phyloP scores from a whole-genome alignment of 306 rosid species.

The Comarum palustre region DNA sequence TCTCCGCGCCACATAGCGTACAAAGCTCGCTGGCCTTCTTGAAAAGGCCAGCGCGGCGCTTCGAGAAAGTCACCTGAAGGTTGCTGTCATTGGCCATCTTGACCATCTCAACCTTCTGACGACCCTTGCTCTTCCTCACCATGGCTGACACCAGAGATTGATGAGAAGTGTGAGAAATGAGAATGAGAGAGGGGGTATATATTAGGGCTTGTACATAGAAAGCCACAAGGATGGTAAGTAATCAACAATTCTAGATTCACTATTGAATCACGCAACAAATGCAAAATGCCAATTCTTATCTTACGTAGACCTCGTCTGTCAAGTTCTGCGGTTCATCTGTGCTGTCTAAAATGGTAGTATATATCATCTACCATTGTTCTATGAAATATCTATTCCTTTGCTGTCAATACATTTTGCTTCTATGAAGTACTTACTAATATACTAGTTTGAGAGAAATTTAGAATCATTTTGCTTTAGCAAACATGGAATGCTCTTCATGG shows the following conservation, averaged over 20 bases:
- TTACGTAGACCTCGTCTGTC: not conserved
- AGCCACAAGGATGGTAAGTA: not conserved
- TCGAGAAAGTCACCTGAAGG: constrained; percentile 61
- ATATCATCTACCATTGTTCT: not conserved
- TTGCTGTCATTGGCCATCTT: constrained; percentile 46
- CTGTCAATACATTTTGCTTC: constrained; percentile 9
- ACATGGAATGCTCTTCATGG: constrained; percentile 24
- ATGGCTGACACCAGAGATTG: not conserved
- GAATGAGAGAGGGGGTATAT: constrained; percentile 7
- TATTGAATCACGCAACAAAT: not conserved
- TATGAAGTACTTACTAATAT: constrained; percentile 6
- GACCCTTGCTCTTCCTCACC: constrained; percentile 44
- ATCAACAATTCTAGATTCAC: not conserved
- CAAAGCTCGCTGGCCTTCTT: constrained; percentile 63
- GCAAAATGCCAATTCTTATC: not conserved
- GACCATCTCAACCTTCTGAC: constrained; percentile 56
- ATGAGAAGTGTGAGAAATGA: constrained; percentile 1
- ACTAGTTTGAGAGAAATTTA: constrained; percentile 21
- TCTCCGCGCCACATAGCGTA: constrained; percentile 47
- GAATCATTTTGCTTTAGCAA: constrained; percentile 18
- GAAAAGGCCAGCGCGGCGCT: constrained; percentile 55
- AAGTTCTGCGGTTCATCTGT: not conserved
- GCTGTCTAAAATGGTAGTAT: constrained; percentile 12
- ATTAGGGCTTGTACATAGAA: constrained; percentile 4
- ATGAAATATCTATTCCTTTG: not conserved